Percentiles rank a stretch among this genome's conserved stretches.
These are phyloP conservation scores for Discostella pseudostelligera DNA, from an alignment of 108 stramenopile genomes.

Conservation along the genomic window DNA sequence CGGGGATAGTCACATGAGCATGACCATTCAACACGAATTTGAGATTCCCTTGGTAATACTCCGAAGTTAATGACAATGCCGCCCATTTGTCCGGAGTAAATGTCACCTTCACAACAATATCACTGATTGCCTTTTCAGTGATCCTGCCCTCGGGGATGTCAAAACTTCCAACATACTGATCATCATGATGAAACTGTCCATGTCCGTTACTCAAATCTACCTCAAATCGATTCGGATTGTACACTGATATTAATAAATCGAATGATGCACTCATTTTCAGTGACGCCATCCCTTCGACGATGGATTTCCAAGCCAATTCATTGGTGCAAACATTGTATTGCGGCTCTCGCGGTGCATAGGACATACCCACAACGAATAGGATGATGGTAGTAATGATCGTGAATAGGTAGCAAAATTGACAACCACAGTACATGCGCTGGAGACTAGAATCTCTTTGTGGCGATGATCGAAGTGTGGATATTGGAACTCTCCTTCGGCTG, in stretches of 20 bases:
- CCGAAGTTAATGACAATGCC: constrained; percentile 64
- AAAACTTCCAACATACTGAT: constrained; percentile 69
- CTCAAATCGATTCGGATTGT: constrained; percentile 79
- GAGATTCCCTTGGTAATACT: constrained; percentile 71
- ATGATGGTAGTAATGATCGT: constrained; percentile 41
- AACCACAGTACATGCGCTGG: constrained; percentile 45
- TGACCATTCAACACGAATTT: constrained; percentile 48
- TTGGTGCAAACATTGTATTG: constrained; percentile 86
- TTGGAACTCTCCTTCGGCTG: too few species aligned
- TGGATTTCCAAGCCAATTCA: constrained; percentile 72
- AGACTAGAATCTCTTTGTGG: constrained; percentile 10
- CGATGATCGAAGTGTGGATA: constrained; percentile 19
- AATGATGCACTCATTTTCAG: constrained; percentile 74
- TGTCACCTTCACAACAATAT: constrained; percentile 72
- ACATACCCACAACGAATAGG: constrained; percentile 45
- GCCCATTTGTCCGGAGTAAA: constrained; percentile 73
- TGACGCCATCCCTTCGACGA: constrained; percentile 70
- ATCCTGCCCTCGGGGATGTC: constrained; percentile 62
- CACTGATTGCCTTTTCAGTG: constrained; percentile 68
- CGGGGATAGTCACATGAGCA: constrained; percentile 45
- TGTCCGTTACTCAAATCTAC: constrained; percentile 62
- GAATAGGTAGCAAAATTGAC: constrained; percentile 47
- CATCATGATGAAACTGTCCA: constrained; percentile 72
- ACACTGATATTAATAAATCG: constrained; percentile 76
- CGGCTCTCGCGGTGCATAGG: constrained; percentile 69